Conservation (phyloP, 2,329 filamentous ascomycete species). For the Colletotrichum somersetense region DNA sequence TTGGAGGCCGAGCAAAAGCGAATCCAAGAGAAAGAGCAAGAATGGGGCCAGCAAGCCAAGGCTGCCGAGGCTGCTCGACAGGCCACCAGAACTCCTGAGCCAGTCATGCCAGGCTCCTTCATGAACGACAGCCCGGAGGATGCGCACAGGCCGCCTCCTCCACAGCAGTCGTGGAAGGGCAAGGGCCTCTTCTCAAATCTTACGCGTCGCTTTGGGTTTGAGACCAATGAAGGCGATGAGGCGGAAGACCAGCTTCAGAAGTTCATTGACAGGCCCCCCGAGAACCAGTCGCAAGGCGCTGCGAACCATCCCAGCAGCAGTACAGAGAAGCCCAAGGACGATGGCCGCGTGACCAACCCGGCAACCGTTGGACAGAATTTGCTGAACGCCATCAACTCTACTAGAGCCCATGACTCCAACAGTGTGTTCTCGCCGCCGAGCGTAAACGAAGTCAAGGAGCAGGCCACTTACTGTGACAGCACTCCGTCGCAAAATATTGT, state of each 20-base stretch:
- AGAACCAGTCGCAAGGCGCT: constrained; percentile 37
- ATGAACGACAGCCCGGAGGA: constrained; percentile 71
- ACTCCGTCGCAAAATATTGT: constrained; percentile 79
- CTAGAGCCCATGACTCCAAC: constrained; percentile 80
- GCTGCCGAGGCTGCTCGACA: constrained; percentile 55
- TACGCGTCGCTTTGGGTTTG: constrained; percentile 76
- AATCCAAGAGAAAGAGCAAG: constrained; percentile 68
- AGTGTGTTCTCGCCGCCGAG: constrained; percentile 79
- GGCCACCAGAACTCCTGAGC: constrained; percentile 56
- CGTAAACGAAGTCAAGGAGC: constrained; percentile 82
- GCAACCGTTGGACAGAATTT: constrained; percentile 77
- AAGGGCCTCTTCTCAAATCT: constrained; percentile 77
- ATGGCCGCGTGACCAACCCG: constrained; percentile 70
- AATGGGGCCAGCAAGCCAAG: constrained; percentile 60
- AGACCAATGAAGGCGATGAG: constrained; percentile 60
- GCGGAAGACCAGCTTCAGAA: constrained; percentile 60
- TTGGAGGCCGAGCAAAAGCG: constrained; percentile 78
- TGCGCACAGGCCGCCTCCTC: constrained; percentile 46
- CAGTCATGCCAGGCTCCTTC: constrained; percentile 81
- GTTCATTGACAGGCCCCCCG: constrained; percentile 54
- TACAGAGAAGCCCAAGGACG: constrained; percentile 52
- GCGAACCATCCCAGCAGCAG: constrained; percentile 23
- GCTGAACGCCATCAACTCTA: constrained; percentile 81
- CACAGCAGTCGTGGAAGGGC: constrained; percentile 55
- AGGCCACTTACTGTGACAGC: constrained; percentile 87